Evolutionary conservation across 164 flowering plant species (phyloP).

Genomic region (Macadamia tetraphylla): DNA sequence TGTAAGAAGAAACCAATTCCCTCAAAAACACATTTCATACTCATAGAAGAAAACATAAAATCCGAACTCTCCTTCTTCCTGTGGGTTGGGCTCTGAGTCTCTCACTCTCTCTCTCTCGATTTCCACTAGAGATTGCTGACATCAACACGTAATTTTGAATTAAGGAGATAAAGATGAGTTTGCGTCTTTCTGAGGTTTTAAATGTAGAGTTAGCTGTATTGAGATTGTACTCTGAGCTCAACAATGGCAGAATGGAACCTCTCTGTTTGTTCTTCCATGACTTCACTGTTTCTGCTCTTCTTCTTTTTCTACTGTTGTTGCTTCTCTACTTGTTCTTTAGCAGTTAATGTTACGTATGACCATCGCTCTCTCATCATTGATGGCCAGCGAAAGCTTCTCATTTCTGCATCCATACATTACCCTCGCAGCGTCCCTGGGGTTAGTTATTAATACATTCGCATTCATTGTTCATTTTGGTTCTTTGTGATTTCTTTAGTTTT

Average conservation of each 20-base stretch:
- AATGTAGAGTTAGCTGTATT: background rate
- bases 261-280: background rate
- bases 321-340: slow-evolving; percentile 12
- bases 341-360: slow-evolving; percentile 68
- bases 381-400: slow-evolving; percentile 74
- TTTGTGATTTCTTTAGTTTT: background rate
- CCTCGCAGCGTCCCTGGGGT: slow-evolving; percentile 97
- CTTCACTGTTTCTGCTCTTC: background rate
- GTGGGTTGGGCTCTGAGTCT: too few species aligned
- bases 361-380: slow-evolving; percentile 66
- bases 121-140: background rate
- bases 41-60: too few species aligned
- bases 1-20: too few species aligned
- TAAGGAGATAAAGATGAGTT: too few species aligned
- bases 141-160: background rate
- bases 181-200: background rate
- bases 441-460: slow-evolving; percentile 4
- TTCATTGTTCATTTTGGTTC: too few species aligned
- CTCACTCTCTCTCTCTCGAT: too few species aligned
- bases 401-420: slow-evolving; percentile 88
- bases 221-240: background rate
- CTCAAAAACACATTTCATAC: too few species aligned
- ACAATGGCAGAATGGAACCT: slow-evolving; percentile 11
- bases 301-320: background rate
- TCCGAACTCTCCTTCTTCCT: too few species aligned